Evolutionary conservation across 2,329 filamentous ascomycete species (phyloP), one percentile per base, ranked within the genome.

Genomic region (Epichloe sylvatica): DNA sequence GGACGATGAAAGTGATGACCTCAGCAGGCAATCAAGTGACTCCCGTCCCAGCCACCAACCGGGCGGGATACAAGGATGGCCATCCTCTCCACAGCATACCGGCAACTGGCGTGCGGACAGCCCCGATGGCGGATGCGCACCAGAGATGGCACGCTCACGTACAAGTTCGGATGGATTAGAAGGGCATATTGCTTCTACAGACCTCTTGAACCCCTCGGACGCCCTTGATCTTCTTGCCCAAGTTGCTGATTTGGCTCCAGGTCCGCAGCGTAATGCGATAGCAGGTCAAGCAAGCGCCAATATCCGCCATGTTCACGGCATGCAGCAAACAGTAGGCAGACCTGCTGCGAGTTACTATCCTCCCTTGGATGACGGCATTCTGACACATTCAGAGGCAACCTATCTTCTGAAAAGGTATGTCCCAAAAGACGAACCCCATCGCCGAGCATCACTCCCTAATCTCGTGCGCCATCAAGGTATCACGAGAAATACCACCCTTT

Each of bases 401-500:
- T 53, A 56, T 41, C 57, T 62, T 3, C 54, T 65, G 4, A 57
- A 54, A 63, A 56, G 58, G 62, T 62, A 43, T 30, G 9, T 30
- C 30, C 30, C 30, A 30, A 30, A 11, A 30, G 9, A 30, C 30
- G 30, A 30, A 30, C 30, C 30, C 8, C 30, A 30, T 9, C 30
- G 8, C 30, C 30, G 30, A 30, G 30, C 23, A 19, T 23, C 2
- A 37, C 21, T 21, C 19, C 17, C 38, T 46, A 21, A 49, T 21
- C 4, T 17, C 2, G 6, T 4, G 15, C 11, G 5, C 7, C 15
- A 19, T 67, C 38, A 33, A 78, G 80, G 30, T 85, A 83, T 56
- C 77, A 77, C 49, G 70, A 80, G 51, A 73, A 79, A 53, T 86
- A 83, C 55, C 82, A 86, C 57, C 78, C 80, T 0, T 86, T 81